phyloP scores from a whole-genome alignment of 176 grass and related monocot genomes.

The Elymus sibiricus region DNA sequence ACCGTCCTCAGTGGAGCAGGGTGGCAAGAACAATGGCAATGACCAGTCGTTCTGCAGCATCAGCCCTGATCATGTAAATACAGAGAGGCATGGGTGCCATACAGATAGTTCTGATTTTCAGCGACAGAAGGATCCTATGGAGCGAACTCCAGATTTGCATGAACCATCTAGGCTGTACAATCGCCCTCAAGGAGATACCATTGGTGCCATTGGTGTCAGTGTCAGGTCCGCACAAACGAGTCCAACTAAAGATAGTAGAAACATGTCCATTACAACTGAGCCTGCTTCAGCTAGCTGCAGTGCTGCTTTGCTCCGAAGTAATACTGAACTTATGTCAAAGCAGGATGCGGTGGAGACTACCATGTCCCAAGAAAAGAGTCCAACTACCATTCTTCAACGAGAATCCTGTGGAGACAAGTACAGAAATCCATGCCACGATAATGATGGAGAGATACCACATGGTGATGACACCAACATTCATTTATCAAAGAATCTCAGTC shows the following conservation, averaged over 20 bases:
- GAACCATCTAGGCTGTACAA: background rate
- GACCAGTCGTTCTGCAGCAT: slow-evolving; percentile 10
- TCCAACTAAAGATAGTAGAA: slow-evolving; percentile 9
- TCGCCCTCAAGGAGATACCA: slow-evolving; percentile 6
- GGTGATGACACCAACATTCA: slow-evolving; percentile 1
- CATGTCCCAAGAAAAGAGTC: background rate
- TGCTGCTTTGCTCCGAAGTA: slow-evolving; percentile 10
- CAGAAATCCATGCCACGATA: slow-evolving; percentile 1
- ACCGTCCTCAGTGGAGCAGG: slow-evolving; percentile 14
- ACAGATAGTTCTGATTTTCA: slow-evolving; percentile 18
- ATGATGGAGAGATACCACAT: slow-evolving; percentile 8
- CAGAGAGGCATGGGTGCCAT: slow-evolving; percentile 4
- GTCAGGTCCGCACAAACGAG: slow-evolving; percentile 4
- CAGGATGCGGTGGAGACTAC: background rate
- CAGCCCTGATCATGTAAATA: slow-evolving; percentile 16
- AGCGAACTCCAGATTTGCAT: background rate
- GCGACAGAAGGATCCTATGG: slow-evolving; percentile 9
- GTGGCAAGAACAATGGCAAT: background rate
- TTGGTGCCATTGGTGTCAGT: background rate
- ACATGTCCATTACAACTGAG: background rate
- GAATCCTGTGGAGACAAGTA: slow-evolving; percentile 11
- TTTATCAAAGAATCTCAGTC: slow-evolving; percentile 13
- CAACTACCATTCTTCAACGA: slow-evolving; percentile 8
- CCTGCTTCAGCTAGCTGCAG: slow-evolving; percentile 11
- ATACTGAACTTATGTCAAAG: background rate